Percentiles rank a stretch among this genome's conserved stretches.
Conservation (phyloP, 345 rosid species). For the Murraya paniculata region DNA sequence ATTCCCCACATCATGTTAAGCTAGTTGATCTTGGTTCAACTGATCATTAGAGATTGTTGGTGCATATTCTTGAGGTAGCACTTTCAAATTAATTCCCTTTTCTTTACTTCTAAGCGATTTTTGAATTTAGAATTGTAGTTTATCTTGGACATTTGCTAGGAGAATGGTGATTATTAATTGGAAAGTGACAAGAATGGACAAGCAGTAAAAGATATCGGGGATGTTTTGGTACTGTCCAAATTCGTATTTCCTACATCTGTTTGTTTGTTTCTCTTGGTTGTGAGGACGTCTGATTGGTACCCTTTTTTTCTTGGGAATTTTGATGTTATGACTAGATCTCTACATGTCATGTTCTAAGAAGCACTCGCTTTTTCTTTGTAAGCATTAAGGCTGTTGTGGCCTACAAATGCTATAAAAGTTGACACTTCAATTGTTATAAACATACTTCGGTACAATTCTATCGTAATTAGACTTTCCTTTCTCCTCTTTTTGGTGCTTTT, state of each 20-base stretch:
- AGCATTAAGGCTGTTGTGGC: background rate
- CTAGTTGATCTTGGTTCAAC: background rate
- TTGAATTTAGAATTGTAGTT: background rate
- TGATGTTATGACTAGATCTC: background rate
- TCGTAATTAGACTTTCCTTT: background rate
- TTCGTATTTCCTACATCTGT: background rate
- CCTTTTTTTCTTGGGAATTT: background rate
- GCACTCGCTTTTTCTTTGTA: background rate
- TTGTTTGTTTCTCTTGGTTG: background rate
- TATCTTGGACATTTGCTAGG: background rate
- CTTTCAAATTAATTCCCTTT: background rate
- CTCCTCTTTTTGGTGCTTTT: background rate
- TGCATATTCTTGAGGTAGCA: background rate
- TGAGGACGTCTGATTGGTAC: background rate
- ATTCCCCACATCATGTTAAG: background rate
- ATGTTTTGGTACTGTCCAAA: slow-evolving; percentile 3
- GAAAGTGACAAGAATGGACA: background rate
- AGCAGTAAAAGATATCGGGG: background rate
- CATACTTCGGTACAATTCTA: background rate
- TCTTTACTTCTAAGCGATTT: too few relatives aligned
- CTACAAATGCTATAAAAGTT: background rate
- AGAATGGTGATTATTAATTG: background rate
- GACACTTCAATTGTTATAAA: background rate
- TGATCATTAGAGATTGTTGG: slow-evolving; percentile 6
- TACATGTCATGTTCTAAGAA: background rate